Evolutionary conservation across 208 protist genomes (phyloP).

Genomic region (Endotrypanum monterogeii): DNA sequence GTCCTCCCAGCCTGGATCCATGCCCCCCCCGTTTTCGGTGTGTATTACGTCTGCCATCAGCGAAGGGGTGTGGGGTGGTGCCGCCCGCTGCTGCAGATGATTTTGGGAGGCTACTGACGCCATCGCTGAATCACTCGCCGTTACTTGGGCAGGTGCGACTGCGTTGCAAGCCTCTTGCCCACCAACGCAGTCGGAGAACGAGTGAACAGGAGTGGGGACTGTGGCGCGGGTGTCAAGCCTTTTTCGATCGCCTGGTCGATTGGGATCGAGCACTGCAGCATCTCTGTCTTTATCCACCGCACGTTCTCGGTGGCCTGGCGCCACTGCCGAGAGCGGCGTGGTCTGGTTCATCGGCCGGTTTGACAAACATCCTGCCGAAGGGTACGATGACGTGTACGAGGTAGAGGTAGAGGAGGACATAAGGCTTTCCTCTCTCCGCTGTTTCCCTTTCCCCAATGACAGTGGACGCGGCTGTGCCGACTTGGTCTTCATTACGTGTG

Average conservation of each 20-base stretch:
- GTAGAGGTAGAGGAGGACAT: background rate
- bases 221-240: background rate
- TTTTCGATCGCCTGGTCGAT: conserved; percentile 2
- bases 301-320: background rate
- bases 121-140: background rate
- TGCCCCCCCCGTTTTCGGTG: background rate
- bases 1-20: background rate
- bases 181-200: background rate
- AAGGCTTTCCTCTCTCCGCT: background rate
- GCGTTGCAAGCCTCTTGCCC: background rate
- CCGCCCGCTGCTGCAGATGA: background rate
- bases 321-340: background rate
- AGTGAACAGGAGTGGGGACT: background rate
- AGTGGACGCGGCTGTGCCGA: background rate
- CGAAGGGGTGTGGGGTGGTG: background rate
- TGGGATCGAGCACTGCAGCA: background rate
- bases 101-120: background rate
- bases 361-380: conserved; percentile 7
- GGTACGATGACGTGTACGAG: background rate
- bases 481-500: background rate
- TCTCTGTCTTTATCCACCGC: background rate
- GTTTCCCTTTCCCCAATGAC: background rate
- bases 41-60: background rate
- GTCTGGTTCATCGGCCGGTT: background rate
- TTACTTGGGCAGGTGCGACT: background rate